These are phyloP conservation scores for Lobosporangium transversale DNA, from an alignment of 192 early-diverging fungal genomes.

Conservation along the genomic window DNA sequence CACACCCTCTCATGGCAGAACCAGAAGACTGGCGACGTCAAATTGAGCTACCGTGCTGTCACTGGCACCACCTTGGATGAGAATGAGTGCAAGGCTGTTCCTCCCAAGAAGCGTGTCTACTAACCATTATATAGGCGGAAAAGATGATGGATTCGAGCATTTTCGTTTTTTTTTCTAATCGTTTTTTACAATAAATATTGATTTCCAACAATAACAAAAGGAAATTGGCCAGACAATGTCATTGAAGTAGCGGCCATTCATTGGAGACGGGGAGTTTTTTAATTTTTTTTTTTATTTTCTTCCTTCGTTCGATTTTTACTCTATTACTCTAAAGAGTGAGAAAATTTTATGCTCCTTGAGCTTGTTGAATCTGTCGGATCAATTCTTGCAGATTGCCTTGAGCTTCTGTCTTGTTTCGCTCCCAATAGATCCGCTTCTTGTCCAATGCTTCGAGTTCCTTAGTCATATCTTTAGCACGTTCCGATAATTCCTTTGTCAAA, in stretches of 20 bases:
- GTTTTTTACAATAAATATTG: no score
- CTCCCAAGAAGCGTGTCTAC: conserved; percentile 56
- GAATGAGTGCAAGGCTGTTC: conserved; percentile 90
- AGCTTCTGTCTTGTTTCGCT: conserved; percentile 65
- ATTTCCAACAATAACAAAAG: no score
- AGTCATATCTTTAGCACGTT: conserved; percentile 52
- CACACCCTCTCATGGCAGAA: conserved; percentile 96
- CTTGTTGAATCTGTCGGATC: conserved; percentile 40
- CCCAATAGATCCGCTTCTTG: conserved; percentile 66
- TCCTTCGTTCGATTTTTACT: no score
- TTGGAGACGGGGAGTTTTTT: no score
- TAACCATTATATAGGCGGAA: conserved; percentile 8
- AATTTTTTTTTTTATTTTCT: no score
- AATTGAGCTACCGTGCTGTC: conserved; percentile 88
- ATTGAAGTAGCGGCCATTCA: no score
- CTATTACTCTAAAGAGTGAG: not conserved
- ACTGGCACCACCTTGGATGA: conserved; percentile 87
- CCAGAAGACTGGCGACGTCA: conserved; percentile 78
- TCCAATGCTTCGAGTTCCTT: conserved; percentile 62
- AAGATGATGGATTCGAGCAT: not conserved
- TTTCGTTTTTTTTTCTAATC: not conserved
- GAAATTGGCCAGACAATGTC: no score
- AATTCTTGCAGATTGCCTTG: conserved; percentile 54
- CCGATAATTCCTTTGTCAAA: conserved; percentile 55
- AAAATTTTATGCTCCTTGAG: conserved; percentile 12